Conservation (phyloP, 176 grass and related monocot species). For the Chloris gayana region DNA sequence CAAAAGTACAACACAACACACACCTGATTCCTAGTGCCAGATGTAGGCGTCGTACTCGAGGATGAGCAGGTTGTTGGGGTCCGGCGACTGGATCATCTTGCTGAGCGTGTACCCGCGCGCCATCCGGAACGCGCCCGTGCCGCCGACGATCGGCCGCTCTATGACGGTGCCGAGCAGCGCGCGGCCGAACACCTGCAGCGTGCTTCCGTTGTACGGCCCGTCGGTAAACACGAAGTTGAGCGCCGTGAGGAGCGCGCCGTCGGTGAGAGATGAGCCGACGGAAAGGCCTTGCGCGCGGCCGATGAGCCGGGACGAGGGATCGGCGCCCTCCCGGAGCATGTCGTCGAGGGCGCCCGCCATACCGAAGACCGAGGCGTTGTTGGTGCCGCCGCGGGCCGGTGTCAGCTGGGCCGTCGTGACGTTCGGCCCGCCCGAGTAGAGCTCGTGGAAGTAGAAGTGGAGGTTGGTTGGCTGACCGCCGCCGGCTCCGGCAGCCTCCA, state of each 20-base stretch:
- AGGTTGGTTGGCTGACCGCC: neutral
- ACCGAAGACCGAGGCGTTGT: conserved; percentile 16
- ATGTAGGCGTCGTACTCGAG: conserved; percentile 29
- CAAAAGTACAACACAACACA: neutral
- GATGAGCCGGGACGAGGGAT: conserved; percentile 28
- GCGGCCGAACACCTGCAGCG: conserved; percentile 19
- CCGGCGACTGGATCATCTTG: conserved; percentile 27
- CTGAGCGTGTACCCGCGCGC: conserved; percentile 32
- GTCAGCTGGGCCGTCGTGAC: conserved; percentile 2
- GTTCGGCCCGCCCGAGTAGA: neutral
- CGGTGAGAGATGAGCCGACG: neutral
- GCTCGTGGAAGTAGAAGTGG: conserved; percentile 47
- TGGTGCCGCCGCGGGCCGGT: neutral
- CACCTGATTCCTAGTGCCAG: neutral
- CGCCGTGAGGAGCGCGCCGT: conserved; percentile 8
- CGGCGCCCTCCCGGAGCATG: conserved; percentile 31
- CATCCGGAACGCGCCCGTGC: conserved; percentile 42
- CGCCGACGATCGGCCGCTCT: conserved; percentile 36
- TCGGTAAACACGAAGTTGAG: conserved; percentile 28
- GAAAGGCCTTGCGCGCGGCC: conserved; percentile 30
- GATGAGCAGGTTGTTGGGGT: conserved; percentile 13
- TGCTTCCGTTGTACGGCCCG: conserved; percentile 31
- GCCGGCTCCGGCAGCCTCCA: neutral
- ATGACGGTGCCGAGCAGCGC: conserved; percentile 13
- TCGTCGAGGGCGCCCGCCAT: neutral